Evolutionary conservation across 1,139 yeast genomes (phyloP), one percentile per base, ranked within the genome.

Genomic region (Ogataea hybrid): DNA sequence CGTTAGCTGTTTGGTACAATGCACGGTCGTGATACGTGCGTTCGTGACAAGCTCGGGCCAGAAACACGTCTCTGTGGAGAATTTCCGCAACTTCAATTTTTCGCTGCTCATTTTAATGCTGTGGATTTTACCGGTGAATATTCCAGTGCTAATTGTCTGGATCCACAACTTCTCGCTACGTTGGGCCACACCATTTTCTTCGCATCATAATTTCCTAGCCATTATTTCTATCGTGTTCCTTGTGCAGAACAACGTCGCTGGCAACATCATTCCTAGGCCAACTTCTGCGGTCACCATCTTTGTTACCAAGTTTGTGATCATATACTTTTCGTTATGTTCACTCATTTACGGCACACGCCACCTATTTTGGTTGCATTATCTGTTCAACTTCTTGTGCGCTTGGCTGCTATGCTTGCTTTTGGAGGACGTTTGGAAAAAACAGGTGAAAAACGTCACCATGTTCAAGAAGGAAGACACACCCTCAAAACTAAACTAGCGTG

Each of bases 161-260:
- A 65, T 82, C 20, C 90, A 84, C 56, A 83, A 84, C 57, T 65
- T 83, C 46, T 72, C 82, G 2, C 71, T 84, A 29, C 76, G 71
- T 50, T 84, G 92, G 90, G 74, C 69, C 41, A 83, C 89, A 0
- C 85, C 90, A 17, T 84, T 84, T 52, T 77, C 84, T 12, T 81
- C 90, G 0, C 92, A 84, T 58, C 92, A 84, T 58, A 84, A 84
- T 55, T 66, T 82, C 37, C 60, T 84, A 44, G 82, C 89, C 0
- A 74, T 84, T 15, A 60, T 81, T 9, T 90, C 92, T 1, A 75
- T 81, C 1, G 67, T 83, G 11, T 50, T 77, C 7, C 54, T 81
- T 28, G 71, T 74, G 30, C 77, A 74, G 47, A 59, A 68, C 32
- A 73, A 79, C 53, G 68, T 64, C 25, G 58, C 60, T 33, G 65